A percentile compares a stretch with the other conserved stretches of the same genome.
Evolutionary conservation across 1,284 basidiomycete genomes (phyloP).

Genomic region (Entoloma clypeatum): DNA sequence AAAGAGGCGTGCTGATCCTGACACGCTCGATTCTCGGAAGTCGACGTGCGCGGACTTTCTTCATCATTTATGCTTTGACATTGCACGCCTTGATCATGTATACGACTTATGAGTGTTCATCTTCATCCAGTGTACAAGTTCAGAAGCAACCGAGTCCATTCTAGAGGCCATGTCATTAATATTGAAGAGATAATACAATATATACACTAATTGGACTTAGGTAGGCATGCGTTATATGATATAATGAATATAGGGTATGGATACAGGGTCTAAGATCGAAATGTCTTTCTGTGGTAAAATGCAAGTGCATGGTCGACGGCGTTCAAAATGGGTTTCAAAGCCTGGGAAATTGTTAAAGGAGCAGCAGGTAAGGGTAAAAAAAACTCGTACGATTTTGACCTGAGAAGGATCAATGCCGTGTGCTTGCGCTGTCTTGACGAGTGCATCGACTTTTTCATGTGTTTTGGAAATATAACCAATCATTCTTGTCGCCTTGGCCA

Average conservation of each 20-base stretch:
- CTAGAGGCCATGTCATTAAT: conserved; percentile 16
- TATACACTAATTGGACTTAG: conserved; percentile 20
- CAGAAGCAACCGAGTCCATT: conserved; percentile 45
- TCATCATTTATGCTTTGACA: conserved; percentile 77
- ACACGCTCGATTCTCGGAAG: conserved; percentile 87
- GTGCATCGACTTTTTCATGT: conserved; percentile 74
- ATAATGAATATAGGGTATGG: conserved; percentile 20
- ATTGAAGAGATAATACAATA: conserved; percentile 29
- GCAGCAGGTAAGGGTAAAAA: too few species aligned
- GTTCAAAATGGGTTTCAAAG: conserved; percentile 74
- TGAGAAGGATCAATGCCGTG: conserved; percentile 61
- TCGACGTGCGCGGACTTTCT: conserved; percentile 77
- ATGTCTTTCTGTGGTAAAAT: conserved; percentile 47
- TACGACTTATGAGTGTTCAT: conserved; percentile 69
- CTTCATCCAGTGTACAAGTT: conserved; percentile 44
- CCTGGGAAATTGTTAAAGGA: too few species aligned
- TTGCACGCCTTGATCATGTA: conserved; percentile 80
- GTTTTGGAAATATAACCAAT: conserved; percentile 75
- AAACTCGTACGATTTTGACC: conserved; percentile 60
- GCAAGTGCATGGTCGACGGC: conserved; percentile 76
- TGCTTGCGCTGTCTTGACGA: conserved; percentile 61
- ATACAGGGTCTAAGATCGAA: conserved; percentile 13
- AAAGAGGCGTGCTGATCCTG: conserved; percentile 82
- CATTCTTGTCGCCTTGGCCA: conserved; percentile 82
- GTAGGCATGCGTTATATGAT: conserved; percentile 20